Base-by-base conservation (phyloP, 2,329 filamentous ascomycete species). In the Ophiosphaerella korrae region DNA sequence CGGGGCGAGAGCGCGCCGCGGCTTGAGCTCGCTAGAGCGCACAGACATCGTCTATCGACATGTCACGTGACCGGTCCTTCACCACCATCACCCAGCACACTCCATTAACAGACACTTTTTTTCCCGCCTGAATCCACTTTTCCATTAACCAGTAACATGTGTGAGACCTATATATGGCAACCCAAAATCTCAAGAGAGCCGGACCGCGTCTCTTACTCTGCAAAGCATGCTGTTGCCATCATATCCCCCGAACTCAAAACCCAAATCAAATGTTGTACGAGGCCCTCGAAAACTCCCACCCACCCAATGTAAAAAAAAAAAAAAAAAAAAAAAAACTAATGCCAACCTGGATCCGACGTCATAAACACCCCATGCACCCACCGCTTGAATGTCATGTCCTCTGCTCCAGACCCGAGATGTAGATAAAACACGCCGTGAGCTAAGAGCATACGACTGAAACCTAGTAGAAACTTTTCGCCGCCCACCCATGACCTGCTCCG, bases 381-480 rank as follows among this genome's bases (percentile, higher is more conserved):
- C 57, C 55, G 54, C 49, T 51, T 51, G 49, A 65, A 61, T 64
- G 62, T 58, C 64, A 68, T 68, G 64, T 69, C 57, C 64, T 60
- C 59, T 58, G 58, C 56, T 53, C 58, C 26, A 56, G 55, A 59
- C 50, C 61, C 64, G 49, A 65, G 59, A 70, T 67, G 67, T 63
- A 67, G 61, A 50, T 53, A 60, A 65, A 21, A 63, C 60, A 62
- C 64, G 67, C 67, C 62, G 47, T 64, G 60, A 62, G 53, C 60
- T 64, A 60, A 62, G 53, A 62, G 59, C 63, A 66, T 60, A 58
- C 60, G 48, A 62, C 56, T 58, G 57, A 60, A 62, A 57, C 66
- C 66, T 62, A 62, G 61, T 53, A 53, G 59, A 53, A 65, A 55
- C 66, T 69, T 70, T 67, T 64, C 68, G 67, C 70, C 67, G 54